Evolutionary conservation across 2,329 filamentous ascomycete genomes (phyloP), one percentile per base, ranked within the genome.

Genomic region (Ceratocystis eucalypticola): DNA sequence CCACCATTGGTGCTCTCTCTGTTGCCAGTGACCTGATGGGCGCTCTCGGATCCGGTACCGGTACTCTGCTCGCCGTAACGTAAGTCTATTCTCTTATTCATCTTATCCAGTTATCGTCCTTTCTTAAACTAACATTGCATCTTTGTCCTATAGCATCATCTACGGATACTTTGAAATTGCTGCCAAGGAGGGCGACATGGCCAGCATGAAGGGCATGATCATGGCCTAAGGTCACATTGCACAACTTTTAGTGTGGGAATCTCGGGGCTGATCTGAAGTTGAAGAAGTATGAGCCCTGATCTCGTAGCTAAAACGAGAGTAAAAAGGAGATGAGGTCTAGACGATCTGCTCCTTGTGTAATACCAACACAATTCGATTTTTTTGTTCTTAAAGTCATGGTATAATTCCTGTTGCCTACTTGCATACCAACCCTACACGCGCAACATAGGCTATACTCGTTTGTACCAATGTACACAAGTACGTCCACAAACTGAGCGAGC

Each of bases 131-230:
- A 73, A 76, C 71, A 71, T 46, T 22, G 37, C 10, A 41, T 41
- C 30, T 28, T 66, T 55, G 12, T 69, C 37, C n/a, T 17, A 17
- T 72, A 95, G 91, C 69, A 99, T 99, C 76, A 99, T 99, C 78
- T 99, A 99, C 78, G 91, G 92, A 70, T 99, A 99, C 81, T 99
- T 99, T 74, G 94, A 99, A 78, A 99, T 99, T 74, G 94, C 94
- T 28, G 95, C 95, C 73, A 96, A 96, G 80, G 94, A 99, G 79
- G 94, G 94, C 73, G 94, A 99, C 76, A 87, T 97, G 77, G 84
- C 87, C 69, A 90, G 91, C 71, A 85, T 87, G 83, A 86, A 87
- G 77, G 85, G 85, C 67, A 86, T 87, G 83, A 82, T 87, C 70
- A 86, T 87, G 84, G 84, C 84, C 72, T 87, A 82, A 80, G 28